A percentile compares a stretch with the other conserved stretches of the same genome.
Conservation (phyloP, 305 asterid species). For the Solanum hybrid region DNA sequence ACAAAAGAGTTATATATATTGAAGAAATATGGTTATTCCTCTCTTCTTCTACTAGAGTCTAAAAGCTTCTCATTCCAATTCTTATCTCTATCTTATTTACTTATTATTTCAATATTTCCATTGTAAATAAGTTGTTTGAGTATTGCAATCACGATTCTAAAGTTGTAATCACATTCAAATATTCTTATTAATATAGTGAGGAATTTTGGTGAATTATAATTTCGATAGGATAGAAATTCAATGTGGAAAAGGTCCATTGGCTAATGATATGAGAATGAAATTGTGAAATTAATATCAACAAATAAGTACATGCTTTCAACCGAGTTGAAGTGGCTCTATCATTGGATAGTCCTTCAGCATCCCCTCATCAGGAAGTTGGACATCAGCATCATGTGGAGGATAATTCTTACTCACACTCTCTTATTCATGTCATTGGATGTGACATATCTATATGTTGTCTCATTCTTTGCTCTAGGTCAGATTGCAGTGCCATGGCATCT, state of each 20-base stretch:
- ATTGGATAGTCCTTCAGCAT: neutral
- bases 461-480: neutral
- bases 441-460: neutral
- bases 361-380: neutral
- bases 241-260: neutral
- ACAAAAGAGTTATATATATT: too few relatives aligned
- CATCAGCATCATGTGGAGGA: neutral
- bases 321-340: neutral
- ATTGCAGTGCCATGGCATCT: neutral
- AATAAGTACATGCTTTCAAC: neutral
- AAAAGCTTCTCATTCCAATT: too few relatives aligned
- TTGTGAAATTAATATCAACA: neutral
- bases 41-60: neutral
- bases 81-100: neutral
- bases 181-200: too few relatives aligned
- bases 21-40: too few relatives aligned
- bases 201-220: neutral
- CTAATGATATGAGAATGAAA: neutral
- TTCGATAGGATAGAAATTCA: neutral
- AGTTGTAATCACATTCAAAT: neutral
- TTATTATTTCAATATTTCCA: neutral
- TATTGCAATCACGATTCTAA: too few relatives aligned
- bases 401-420: too few relatives aligned
- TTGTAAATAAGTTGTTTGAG: neutral
- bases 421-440: neutral